Evolutionary conservation across 805 yeast species (phyloP).

Genomic region (Suhomyces sp.): DNA sequence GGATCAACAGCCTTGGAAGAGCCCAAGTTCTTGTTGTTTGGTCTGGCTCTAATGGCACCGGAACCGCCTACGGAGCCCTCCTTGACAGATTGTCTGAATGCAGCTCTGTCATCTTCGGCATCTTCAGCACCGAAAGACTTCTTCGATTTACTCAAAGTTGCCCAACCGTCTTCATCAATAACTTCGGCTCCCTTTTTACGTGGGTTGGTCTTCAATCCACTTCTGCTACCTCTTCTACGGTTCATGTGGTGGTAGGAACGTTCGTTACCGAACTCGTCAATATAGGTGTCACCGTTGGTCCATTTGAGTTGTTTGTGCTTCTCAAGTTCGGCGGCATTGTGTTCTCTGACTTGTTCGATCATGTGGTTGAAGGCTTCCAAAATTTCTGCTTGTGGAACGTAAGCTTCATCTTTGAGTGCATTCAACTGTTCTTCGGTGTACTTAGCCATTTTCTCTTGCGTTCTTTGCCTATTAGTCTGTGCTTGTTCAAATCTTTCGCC

Average conservation of each 20-base stretch:
- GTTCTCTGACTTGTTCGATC: constrained; percentile 64
- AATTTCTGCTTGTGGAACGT: constrained; percentile 60
- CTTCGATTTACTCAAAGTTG: constrained; percentile 51
- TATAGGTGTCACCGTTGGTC: constrained; percentile 44
- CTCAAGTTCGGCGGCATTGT: constrained; percentile 28
- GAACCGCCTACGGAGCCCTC: constrained; percentile 31
- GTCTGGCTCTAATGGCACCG: constrained; percentile 50
- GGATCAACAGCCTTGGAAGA: constrained; percentile 72
- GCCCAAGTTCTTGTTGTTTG: constrained; percentile 72
- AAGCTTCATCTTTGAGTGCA: constrained; percentile 53
- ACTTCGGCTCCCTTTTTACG: constrained; percentile 53
- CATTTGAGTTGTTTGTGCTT: constrained; percentile 25
- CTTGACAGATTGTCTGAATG: constrained; percentile 46
- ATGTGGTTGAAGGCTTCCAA: constrained; percentile 62
- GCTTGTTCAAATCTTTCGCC: not conserved
- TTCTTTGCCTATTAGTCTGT: not conserved
- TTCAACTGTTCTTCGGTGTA: constrained; percentile 73
- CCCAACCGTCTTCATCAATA: constrained; percentile 81
- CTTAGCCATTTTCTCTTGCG: constrained; percentile 41
- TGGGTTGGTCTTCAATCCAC: constrained; percentile 47
- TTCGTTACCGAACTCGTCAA: constrained; percentile 45
- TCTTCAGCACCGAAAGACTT: constrained; percentile 51
- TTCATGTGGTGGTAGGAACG: constrained; percentile 45
- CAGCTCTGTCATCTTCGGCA: constrained; percentile 42
- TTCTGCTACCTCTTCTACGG: constrained; percentile 62